Evolutionary conservation across 2,329 filamentous ascomycete species (phyloP), one percentile per base, ranked within the genome.

Genomic region (Magnaporthiopsis incrustans): DNA sequence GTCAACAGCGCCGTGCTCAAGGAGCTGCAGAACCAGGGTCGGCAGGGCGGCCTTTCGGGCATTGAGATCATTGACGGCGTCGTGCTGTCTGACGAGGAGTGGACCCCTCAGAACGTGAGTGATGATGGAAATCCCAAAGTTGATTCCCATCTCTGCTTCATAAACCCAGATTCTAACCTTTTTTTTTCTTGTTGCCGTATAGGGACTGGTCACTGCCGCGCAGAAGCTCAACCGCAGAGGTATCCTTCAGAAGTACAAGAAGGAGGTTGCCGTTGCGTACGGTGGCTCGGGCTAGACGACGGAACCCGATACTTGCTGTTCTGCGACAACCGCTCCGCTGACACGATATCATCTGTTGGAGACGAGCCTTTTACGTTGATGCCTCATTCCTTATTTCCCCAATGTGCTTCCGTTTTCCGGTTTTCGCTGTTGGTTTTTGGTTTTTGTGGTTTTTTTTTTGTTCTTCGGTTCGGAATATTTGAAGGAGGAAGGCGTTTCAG

Each of bases 61-160:
- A 89, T 90, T 65, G 88, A 90, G 77, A 85, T 90, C 64, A 86
- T 91, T 66, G 85, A 89, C 67, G 88, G 88, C 66, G 85, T 90
- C 15, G 88, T 90, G 1, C 71, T 91, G 69, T 85, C 85, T 0
- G 87, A 90, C 67, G 88, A 90, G 75, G 88, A 91, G 74, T 91
- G 88, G 88, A 90, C 87, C 12, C 86, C 88, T 59, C 85, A 90
- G 68, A 91, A 90, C 71, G 87, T 89, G 75, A 82, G 86, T 80
- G 33, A 60, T n/a, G 11, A 27, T 15, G 35, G 56, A 38, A 3
- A 30, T 30, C 8, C 44, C 22, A 25, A 53, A 25, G 7, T 53
- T 25, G 5, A 50, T 30, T 30, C 4, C 7, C 10, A 18, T 56
- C 15, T 38, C n/a, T 14, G 5, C 22, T 60, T 57, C 1, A 60